Base-by-base conservation (phyloP, 371 early-diverging fungal genomes). In the Syncephalastrum contaminatum region DNA sequence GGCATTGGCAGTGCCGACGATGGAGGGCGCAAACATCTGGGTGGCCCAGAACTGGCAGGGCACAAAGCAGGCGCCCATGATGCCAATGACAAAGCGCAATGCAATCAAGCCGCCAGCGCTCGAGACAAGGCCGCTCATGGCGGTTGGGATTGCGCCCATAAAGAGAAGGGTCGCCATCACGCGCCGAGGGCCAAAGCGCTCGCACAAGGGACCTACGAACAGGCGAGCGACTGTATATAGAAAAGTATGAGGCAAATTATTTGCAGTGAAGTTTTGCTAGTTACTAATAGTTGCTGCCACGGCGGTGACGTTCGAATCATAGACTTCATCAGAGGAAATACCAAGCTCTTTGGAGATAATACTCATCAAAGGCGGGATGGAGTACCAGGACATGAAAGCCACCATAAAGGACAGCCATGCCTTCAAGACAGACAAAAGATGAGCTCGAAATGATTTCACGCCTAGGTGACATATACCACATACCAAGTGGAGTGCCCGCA, bases 11-110 rank as follows among this genome's bases (percentile, higher is more conserved):
- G 83, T 75, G 7, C 87, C 82, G 36, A 87, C 77, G 45, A 83
- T 67, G 8, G 75, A 63, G 16, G 61, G 49, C 15, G 67, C 47
- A 63, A 87, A 87, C 70, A 84, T 70, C 30, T 74, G 67, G 7
- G 81, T 83, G 18, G 86, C 72, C 86, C 86, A 86, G 61, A 72
- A 73, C 66, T 86, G 87, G 60, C 87, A 87, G 13, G 87, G 85
- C 1, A 87, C 85, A 76, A 87, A 87, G 2, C 83, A 54, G n/a
- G 82, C 80, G 21, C 86, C 85, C 13, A 86, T 60, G 20, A 82
- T 65, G 22, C 86, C 86, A 58, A 83, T 71, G 48, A 83, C 65
- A 59, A 69, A 67, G 19, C 85, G 53, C 18, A 59, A 24, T 22
- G 48, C 55, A 22, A 83, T 75, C 45, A 85, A 48, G 4, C 81